Evolutionary conservation across 495 filamentous ascomycete genomes (phyloP), one percentile per base, ranked within the genome.

Genomic region (Talaromyces wortmannii): DNA sequence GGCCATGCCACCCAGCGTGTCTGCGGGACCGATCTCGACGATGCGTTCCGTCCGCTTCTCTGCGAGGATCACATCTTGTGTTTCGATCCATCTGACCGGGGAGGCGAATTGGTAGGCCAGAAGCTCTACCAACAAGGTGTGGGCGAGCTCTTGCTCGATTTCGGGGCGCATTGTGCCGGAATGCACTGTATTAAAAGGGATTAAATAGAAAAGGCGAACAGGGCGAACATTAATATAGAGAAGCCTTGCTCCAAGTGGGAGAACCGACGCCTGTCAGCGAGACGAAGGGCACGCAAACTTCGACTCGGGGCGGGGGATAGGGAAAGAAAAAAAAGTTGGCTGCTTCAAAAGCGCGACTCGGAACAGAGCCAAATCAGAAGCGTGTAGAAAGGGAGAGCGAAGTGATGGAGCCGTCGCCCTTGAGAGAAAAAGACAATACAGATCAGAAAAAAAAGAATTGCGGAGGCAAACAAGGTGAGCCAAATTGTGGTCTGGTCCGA

Each of bases 31-130:
- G 65, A 99, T 87, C 70, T 99, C 94, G 59, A 99, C 94, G 60
- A 99, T 92, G 59, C 95, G 85, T 79, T 99, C 94, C 15, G 94
- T 95, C 45, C 84, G 85, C 73, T 96, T 92, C 69, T 97, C 92
- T 45, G 85, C 91, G 44, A 99, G 88, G 62, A 99, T 90, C 52
- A 99, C 95, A 91, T 99, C 94, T 75, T 99, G 94, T 7, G 94
- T 97, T 74, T 97, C 94, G 71, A 99, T 99, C 82, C 94, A 99
- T 83, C 94, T 85, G 56, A 99, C 94, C 31, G 94, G 94, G 18
- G 91, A 96, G 61, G 94, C 94, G 72, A 99, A 99, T 70, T 99
- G 94, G 74, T 97, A 97, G 71, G 95, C 95, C 55, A 99, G 84
- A 48, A 99, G 87, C 83, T 98, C 94, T 55, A 98, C 89, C 63